Base-by-base conservation (phyloP, 352 stramenopile genomes). In the Phytophthora pistaciae region DNA sequence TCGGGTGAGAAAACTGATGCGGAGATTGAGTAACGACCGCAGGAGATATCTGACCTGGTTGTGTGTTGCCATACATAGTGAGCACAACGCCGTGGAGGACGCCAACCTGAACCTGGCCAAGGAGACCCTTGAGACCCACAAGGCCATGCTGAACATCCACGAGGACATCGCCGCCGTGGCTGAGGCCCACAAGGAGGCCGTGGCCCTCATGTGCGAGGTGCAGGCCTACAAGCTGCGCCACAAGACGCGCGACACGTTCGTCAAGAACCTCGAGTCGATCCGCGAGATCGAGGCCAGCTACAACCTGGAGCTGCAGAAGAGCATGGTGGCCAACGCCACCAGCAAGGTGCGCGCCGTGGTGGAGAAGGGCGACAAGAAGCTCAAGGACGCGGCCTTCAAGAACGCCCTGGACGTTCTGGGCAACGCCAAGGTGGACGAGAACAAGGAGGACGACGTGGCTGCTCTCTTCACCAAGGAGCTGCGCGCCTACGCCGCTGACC, bases 241-340 rank as follows among this genome's bases (percentile, higher is more conserved):
- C 87, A 94, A 96, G 86, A 96, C 88, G 57, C 88, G 88, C 67
- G 87, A 94, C 49, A 92, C 87, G 60, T 96, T 94, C 67, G 77
- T 96, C 20, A 92, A 92, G 77, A 96, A 96, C 80, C 79, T 96
- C 65, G 88, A 96, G 75, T 87, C 88, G 58, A 93, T 96, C 80
- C 85, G 85, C 54, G 78, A 94, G 65, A 91, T 94, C 60, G 88
- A 96, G 64, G 64, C 83, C 58, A 88, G 75, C 74, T 94, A 94
- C 82, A 91, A 94, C 71, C 72, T 88, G 57, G 85, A 93, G 79
- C 75, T 96, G 66, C 87, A 96, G 77, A 92, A 93, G 74, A 86
- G 76, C 70, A 94, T 96, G 88, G 84, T 96, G 44, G 70, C 78
- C 18, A 84, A 60, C 65, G 87, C 89, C 46, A 94, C 89, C 56